Conservation (phyloP, 2,329 filamentous ascomycete genomes). For the Exophiala mesophila region DNA sequence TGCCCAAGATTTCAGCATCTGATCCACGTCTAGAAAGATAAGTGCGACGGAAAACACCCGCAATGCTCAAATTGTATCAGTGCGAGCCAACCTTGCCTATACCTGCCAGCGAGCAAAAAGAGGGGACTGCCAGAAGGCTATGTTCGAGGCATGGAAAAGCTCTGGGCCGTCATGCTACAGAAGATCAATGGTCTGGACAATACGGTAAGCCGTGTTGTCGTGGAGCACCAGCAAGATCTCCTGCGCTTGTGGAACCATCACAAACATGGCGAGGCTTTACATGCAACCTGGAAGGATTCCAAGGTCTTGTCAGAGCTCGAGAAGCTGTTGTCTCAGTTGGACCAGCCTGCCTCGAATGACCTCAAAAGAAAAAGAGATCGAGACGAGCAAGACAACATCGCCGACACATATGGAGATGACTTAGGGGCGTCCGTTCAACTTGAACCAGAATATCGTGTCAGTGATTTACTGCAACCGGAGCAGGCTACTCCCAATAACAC, state of each 20-base stretch:
- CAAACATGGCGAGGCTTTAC: constrained; percentile 37
- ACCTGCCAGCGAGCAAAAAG: constrained; percentile 43
- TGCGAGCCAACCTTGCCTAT: constrained; percentile 38
- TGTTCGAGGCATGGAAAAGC: constrained; percentile 43
- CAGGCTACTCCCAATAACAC: background rate
- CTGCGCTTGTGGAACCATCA: constrained; percentile 39
- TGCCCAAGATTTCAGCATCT: background rate
- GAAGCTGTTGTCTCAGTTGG: constrained; percentile 36
- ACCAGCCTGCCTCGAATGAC: constrained; percentile 22
- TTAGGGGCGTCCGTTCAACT: constrained; percentile 14
- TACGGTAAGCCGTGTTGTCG: constrained; percentile 35
- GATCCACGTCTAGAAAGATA: constrained; percentile 28
- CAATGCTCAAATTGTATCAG: constrained; percentile 40
- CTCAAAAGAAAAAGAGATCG: constrained; percentile 35
- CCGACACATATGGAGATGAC: constrained; percentile 1
- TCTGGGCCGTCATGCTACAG: constrained; percentile 41
- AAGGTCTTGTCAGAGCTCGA: constrained; percentile 37
- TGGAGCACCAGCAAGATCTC: constrained; percentile 32
- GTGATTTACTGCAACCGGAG: background rate
- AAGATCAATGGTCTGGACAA: constrained; percentile 43
- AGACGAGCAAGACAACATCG: constrained; percentile 21
- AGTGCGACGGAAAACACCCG: constrained; percentile 42
- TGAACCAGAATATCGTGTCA: constrained; percentile 10
- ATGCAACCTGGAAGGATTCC: constrained; percentile 43
- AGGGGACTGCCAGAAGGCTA: constrained; percentile 44